A percentile compares a stretch with the other conserved stretches of the same genome.
Conservation (phyloP, 768 basidiomycete genomes). For the Baorangia bicolor region DNA sequence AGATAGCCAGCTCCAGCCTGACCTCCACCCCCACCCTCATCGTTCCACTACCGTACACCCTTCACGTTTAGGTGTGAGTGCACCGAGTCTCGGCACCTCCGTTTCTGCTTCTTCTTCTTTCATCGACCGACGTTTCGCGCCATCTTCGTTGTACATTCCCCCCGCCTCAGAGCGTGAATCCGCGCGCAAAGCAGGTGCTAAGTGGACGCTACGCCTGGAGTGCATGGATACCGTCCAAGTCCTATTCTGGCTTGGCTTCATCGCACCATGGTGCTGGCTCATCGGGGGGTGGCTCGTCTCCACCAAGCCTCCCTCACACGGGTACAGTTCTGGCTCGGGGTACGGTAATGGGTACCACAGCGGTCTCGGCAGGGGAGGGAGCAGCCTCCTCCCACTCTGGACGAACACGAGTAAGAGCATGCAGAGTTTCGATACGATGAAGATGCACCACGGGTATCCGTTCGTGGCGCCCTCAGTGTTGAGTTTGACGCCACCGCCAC, state of each 20-base stretch:
- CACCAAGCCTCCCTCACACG: conserved; percentile 14
- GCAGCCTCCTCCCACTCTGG: conserved; percentile 32
- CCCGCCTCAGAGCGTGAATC: conserved; percentile 34
- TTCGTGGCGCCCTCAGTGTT: conserved; percentile 52
- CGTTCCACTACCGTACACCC: conserved; percentile 9
- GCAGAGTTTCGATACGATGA: conserved; percentile 44
- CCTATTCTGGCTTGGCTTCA: conserved; percentile 75
- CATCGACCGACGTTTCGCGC: conserved; percentile 50
- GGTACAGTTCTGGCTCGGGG: background rate
- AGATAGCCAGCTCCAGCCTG: conserved; percentile 15
- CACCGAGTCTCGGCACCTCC: conserved; percentile 27
- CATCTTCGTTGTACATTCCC: conserved; percentile 40
- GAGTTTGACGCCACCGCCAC: conserved; percentile 31
- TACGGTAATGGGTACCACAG: conserved; percentile 18
- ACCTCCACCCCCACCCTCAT: conserved; percentile 9
- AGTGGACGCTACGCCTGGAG: conserved; percentile 12
- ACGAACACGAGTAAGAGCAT: conserved; percentile 42
- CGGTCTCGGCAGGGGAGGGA: conserved; percentile 41
- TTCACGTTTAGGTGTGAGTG: conserved; percentile 12
- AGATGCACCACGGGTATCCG: conserved; percentile 52
- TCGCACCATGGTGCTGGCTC: conserved; percentile 74
- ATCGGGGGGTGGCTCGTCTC: conserved; percentile 70
- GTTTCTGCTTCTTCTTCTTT: conserved; percentile 49
- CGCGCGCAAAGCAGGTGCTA: conserved; percentile 16
- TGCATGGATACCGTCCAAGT: conserved; percentile 44